phyloP scores from a whole-genome alignment of 768 basidiomycete genomes.

The Hirschioporus abietinus region DNA sequence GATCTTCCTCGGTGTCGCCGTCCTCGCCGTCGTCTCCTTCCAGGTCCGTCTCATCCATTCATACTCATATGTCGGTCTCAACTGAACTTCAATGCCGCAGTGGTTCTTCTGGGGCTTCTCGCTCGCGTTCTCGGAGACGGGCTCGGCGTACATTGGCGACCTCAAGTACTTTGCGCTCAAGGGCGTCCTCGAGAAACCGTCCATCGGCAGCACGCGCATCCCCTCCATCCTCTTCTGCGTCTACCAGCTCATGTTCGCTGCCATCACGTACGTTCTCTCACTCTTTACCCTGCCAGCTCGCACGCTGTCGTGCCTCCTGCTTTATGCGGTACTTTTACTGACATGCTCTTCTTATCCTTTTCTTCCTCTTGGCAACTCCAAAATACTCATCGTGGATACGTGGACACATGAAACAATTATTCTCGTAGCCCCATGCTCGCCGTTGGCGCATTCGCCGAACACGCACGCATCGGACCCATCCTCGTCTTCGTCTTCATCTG shows the following conservation, averaged over 20 bases:
- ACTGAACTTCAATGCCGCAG: neutral
- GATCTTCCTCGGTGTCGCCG: constrained; percentile 77
- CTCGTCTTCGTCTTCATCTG: constrained; percentile 89
- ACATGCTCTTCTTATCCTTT: too few species aligned
- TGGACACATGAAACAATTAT: too few species aligned
- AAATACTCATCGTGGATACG: too few species aligned
- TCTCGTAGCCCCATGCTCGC: constrained; percentile 71
- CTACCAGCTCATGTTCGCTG: constrained; percentile 89
- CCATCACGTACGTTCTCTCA: constrained; percentile 58
- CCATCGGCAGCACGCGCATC: constrained; percentile 63
- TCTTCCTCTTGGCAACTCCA: too few species aligned
- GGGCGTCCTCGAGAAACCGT: constrained; percentile 69
- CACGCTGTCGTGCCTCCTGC: constrained; percentile 2
- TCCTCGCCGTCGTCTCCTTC: constrained; percentile 76
- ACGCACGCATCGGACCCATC: constrained; percentile 76
- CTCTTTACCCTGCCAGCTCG: too few species aligned
- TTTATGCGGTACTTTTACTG: constrained; percentile 16
- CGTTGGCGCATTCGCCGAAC: constrained; percentile 89
- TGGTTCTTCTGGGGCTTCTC: constrained; percentile 43
- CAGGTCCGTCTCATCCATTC: constrained; percentile 92
- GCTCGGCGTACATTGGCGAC: constrained; percentile 74
- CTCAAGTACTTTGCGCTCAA: constrained; percentile 82
- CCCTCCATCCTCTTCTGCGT: constrained; percentile 75
- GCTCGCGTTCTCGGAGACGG: constrained; percentile 81
- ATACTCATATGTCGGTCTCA: neutral